Conservation (phyloP, 192 early-diverging fungal genomes). For the Coemansia biformis region DNA sequence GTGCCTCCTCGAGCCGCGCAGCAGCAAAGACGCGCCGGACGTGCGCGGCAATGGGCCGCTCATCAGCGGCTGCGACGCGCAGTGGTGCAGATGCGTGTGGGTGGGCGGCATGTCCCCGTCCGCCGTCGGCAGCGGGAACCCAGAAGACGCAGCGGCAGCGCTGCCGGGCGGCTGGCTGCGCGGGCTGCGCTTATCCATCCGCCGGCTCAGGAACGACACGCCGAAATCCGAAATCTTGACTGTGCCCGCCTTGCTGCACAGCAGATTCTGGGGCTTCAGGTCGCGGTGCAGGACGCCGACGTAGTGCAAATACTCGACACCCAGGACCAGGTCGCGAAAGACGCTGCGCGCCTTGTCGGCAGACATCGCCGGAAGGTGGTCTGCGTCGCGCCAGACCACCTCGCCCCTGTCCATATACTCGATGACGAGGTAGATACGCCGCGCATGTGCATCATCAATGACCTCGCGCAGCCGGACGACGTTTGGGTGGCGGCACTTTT, state of each 20-base stretch:
- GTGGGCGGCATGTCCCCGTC: no score
- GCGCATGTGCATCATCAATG: slow-evolving; percentile 85
- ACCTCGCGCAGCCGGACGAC: slow-evolving; percentile 87
- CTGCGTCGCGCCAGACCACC: slow-evolving; percentile 75
- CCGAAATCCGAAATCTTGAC: slow-evolving; percentile 99
- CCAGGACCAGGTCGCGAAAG: slow-evolving; percentile 85
- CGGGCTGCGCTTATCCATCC: slow-evolving; percentile 15
- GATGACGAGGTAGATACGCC: slow-evolving; percentile 90
- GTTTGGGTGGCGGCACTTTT: slow-evolving; percentile 90
- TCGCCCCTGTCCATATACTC: slow-evolving; percentile 93
- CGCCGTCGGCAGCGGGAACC: no score
- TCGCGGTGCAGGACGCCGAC: slow-evolving; percentile 96
- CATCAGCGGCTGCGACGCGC: slow-evolving; percentile 46
- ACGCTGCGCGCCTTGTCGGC: slow-evolving; percentile 64
- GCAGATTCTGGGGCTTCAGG: slow-evolving; percentile 95
- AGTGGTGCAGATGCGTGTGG: slow-evolving; percentile 45
- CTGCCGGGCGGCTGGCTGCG: slow-evolving; percentile 8
- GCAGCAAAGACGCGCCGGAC: no score
- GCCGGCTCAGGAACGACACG: slow-evolving; percentile 75
- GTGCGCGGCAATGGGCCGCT: no score
- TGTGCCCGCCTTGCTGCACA: slow-evolving; percentile 63
- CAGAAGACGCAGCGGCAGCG: neutral
- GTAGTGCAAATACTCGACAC: slow-evolving; percentile 90
- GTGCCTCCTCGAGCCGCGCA: no score
- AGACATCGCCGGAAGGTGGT: slow-evolving; percentile 59